Percentiles rank a stretch among this genome's conserved stretches.
phyloP scores from a whole-genome alignment of 352 stramenopile genomes.

The Phytophthora pistaciae region DNA sequence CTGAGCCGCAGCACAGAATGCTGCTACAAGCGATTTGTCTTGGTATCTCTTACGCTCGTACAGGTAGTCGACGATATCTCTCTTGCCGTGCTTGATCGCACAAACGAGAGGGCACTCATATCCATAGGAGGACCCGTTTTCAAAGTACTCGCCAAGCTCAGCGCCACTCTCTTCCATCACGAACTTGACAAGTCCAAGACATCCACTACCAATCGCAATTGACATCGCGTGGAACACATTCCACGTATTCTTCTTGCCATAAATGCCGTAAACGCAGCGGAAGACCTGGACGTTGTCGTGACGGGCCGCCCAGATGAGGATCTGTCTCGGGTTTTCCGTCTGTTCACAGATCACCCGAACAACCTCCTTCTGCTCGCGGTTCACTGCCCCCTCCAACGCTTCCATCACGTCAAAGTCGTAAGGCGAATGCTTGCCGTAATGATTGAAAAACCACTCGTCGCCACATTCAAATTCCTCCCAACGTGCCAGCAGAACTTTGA shows the following conservation, averaged over 20 bases:
- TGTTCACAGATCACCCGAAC: background rate
- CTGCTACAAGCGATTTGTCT: background rate
- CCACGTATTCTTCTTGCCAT: background rate
- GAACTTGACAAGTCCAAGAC: slow-evolving; percentile 9
- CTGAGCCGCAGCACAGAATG: slow-evolving; percentile 1
- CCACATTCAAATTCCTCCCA: slow-evolving; percentile 8
- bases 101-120: slow-evolving; percentile 1
- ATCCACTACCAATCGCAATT: slow-evolving; percentile 7
- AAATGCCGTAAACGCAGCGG: background rate
- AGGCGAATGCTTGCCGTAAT: background rate
- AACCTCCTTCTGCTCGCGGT: background rate
- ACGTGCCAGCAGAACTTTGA: background rate
- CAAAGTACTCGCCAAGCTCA: background rate
- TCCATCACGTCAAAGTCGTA: slow-evolving; percentile 6
- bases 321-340: background rate
- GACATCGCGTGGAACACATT: background rate
- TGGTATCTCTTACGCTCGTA: background rate
- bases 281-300: slow-evolving; percentile 1
- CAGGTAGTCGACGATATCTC: background rate
- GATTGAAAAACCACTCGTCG: background rate
- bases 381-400: slow-evolving; percentile 5
- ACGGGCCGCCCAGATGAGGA: slow-evolving; percentile 4
- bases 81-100: background rate
- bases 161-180: slow-evolving; percentile 1
- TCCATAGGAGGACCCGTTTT: no score